Conservation (phyloP, 2,329 filamentous ascomycete species). For the Cryphonectria radicalis region DNA sequence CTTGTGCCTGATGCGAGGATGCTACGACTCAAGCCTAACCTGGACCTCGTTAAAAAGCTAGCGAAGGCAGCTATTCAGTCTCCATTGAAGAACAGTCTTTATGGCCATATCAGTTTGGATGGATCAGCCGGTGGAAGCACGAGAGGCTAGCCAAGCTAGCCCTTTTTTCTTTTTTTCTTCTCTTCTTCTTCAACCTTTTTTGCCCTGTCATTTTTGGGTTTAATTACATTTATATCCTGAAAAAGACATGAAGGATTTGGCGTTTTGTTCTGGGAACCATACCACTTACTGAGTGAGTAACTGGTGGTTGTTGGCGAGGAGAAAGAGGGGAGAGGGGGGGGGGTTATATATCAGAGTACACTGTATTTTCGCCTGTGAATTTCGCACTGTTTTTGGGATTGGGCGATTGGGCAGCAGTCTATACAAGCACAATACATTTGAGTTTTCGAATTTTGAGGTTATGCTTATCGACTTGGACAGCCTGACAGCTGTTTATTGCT, state of each 20-base stretch:
- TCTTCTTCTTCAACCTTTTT: not conserved
- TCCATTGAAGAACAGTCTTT: not conserved
- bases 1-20: not conserved
- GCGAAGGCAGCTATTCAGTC: not conserved
- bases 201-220: not conserved
- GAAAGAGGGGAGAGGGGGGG: not conserved
- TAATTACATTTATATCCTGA: not conserved
- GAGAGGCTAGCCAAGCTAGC: not conserved
- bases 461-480: not conserved
- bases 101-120: not conserved
- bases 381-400: not conserved
- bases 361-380: not conserved
- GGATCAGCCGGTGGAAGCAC: not conserved
- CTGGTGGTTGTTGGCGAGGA: not conserved
- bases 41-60: not conserved
- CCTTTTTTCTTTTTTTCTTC: not conserved
- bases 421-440: not conserved
- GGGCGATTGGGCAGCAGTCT: not conserved
- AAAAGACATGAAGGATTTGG: not conserved
- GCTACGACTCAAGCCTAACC: not conserved
- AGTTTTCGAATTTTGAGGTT: not conserved
- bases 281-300: not conserved
- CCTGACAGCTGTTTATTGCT: not conserved
- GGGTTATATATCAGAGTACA: not conserved
- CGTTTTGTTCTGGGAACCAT: not conserved